A percentile compares a stretch with the other conserved stretches of the same genome.
Evolutionary conservation across 2,329 filamentous ascomycete species (phyloP).

Genomic region (Tolypocladium inflatum): DNA sequence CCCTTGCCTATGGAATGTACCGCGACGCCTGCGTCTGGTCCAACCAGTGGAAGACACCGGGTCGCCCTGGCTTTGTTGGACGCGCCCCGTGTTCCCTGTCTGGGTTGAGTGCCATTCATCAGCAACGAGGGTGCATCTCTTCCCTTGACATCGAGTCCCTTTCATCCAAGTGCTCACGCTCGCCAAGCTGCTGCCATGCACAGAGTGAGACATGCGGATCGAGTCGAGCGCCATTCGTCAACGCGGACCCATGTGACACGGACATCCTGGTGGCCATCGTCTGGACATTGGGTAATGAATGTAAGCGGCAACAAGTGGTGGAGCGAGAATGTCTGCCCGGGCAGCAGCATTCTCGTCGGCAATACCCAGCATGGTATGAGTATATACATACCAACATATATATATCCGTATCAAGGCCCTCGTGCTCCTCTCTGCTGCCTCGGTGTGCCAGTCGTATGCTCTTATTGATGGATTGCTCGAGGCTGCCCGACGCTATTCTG

Average conservation of each 20-base stretch:
- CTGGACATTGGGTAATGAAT: neutral
- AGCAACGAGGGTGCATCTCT: neutral
- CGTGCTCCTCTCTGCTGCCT: too few species aligned
- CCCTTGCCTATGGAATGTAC: neutral
- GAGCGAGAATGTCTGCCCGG: too few species aligned
- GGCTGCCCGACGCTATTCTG: neutral
- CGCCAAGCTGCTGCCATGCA: neutral
- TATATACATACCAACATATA: too few species aligned
- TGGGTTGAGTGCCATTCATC: neutral
- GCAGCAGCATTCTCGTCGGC: too few species aligned
- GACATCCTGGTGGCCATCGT: neutral
- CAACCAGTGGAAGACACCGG: neutral
- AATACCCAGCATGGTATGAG: too few species aligned
- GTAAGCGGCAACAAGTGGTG: too few species aligned
- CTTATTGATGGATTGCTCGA: too few species aligned
- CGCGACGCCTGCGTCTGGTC: neutral
- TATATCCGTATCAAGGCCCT: too few species aligned
- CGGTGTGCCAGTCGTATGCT: too few species aligned
- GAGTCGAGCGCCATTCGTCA: neutral
- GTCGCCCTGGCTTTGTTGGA: neutral
- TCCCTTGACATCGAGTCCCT: neutral
- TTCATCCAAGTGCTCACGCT: neutral
- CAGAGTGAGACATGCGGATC: neutral
- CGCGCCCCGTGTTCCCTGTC: neutral
- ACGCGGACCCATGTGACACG: neutral